Evolutionary conservation across 352 stramenopile genomes (phyloP), one percentile per base, ranked within the genome.

Genomic region (Phytophthora citricola): DNA sequence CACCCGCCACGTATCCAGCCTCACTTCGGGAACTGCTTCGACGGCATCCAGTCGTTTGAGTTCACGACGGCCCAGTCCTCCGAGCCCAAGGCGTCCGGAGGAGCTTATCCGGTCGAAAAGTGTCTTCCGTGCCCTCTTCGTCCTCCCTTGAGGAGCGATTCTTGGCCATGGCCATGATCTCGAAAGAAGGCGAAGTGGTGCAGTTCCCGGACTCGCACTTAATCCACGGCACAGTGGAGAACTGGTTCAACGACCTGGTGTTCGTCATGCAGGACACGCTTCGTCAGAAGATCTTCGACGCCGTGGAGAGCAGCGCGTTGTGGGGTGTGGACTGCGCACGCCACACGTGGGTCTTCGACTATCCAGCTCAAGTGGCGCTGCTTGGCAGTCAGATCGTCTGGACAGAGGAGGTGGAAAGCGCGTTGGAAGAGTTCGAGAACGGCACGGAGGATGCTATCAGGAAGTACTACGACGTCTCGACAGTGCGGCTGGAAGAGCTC

Each of bases 401-500:
- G 92, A 98, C 93, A 0, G 93, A 98, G 65, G 93, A 98, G 52
- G 90, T 94, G 0, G 90, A 97, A 55, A 78, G 68, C 4, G 90
- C 92, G 3, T 71, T 99, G 5, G 96, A 99, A 61, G 96, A 98
- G 52, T 89, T 98, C 20, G 96, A 99, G 69, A 96, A 93, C 29
- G 96, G 95, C 7, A 93, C 97, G 34, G 96, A 98, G 76, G 94
- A 98, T 63, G 94, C 94, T 1, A 83, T 98, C 20, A 99, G 98
- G 67, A 94, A 97, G 22, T 98, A 98, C 63, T 84, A 91, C n/a
- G 87, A 98, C 31, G 71, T 96, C 17, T 98, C 89, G 7, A 98
- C 94, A 2, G 85, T 88, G 20, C 89, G 94, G 0, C 70, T 99
- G 6, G 93, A 95, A 54, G 87, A 93, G 57, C 81, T 99, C 5